Conservation (phyloP, 2,329 filamentous ascomycete species). For the Hypoxylon sp. region DNA sequence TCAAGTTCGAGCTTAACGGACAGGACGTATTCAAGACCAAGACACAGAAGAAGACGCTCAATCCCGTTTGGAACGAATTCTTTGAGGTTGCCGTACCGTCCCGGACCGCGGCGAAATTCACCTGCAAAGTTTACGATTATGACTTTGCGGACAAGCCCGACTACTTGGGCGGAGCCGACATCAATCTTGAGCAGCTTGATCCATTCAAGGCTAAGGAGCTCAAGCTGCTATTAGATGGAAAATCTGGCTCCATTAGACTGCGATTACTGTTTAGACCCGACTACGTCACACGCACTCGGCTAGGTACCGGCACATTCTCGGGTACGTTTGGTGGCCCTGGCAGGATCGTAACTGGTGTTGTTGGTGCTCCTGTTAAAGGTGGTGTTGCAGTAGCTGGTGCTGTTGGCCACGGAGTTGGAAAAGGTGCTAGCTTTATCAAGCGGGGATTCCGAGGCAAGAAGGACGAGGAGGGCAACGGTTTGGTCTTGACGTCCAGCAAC, state of each 20-base stretch:
- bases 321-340: constrained; percentile 89
- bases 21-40: constrained; percentile 96
- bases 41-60: constrained; percentile 94
- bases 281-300: constrained; percentile 86
- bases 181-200: constrained; percentile 83
- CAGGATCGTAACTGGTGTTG: constrained; percentile 84
- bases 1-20: constrained; percentile 91
- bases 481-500: constrained; percentile 55
- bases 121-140: constrained; percentile 90
- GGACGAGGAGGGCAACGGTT: constrained; percentile 67
- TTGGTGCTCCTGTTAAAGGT: constrained; percentile 93
- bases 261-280: constrained; percentile 92
- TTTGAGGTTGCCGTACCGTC: constrained; percentile 89
- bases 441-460: constrained; percentile 84
- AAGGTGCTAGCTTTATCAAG: constrained; percentile 90
- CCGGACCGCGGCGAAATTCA: constrained; percentile 85
- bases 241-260: constrained; percentile 85
- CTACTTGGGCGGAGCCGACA: constrained; percentile 80
- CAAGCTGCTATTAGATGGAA: constrained; percentile 82
- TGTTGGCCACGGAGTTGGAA: constrained; percentile 84
- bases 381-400: constrained; percentile 79
- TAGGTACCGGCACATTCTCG: constrained; percentile 92
- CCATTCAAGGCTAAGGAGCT: constrained; percentile 86
- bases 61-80: constrained; percentile 95
- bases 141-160: constrained; percentile 97